Evolutionary conservation across 2,329 filamentous ascomycete species (phyloP).

Genomic region (Fusarium nygamai): DNA sequence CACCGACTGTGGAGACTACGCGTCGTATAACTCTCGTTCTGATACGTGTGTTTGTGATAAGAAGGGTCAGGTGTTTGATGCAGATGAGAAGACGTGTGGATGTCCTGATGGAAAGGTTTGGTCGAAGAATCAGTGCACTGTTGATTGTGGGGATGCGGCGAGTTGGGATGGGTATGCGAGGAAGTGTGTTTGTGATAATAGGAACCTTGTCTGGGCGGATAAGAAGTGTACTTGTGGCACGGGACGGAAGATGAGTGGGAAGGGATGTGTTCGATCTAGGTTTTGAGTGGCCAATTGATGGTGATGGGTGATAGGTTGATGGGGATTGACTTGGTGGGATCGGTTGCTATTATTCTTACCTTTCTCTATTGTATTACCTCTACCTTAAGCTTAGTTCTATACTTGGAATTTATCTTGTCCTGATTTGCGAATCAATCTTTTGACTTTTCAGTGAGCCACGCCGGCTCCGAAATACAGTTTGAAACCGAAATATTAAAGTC

Average conservation of each 20-base stretch:
- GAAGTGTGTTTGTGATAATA: background rate
- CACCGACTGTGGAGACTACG: background rate
- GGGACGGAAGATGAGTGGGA: background rate
- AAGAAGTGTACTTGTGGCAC: background rate
- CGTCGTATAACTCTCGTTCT: rapidly evolving
- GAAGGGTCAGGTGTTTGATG: background rate
- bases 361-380: background rate
- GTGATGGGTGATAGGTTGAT: too few species aligned
- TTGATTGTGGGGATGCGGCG: background rate
- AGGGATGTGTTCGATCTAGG: background rate
- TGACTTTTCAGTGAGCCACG: too few species aligned
- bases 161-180: background rate
- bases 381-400: rapidly evolving
- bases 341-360: background rate
- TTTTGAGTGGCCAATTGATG: background rate
- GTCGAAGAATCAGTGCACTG: background rate
- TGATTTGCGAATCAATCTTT: background rate
- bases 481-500: rapidly evolving
- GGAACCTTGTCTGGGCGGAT: background rate
- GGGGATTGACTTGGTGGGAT: too few species aligned
- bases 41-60: background rate
- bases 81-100: background rate
- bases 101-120: background rate
- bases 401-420: too few species aligned
- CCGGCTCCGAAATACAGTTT: background rate